Conservation (phyloP, 1,139 yeast species). For the Cylindricascospora bacillispora region DNA sequence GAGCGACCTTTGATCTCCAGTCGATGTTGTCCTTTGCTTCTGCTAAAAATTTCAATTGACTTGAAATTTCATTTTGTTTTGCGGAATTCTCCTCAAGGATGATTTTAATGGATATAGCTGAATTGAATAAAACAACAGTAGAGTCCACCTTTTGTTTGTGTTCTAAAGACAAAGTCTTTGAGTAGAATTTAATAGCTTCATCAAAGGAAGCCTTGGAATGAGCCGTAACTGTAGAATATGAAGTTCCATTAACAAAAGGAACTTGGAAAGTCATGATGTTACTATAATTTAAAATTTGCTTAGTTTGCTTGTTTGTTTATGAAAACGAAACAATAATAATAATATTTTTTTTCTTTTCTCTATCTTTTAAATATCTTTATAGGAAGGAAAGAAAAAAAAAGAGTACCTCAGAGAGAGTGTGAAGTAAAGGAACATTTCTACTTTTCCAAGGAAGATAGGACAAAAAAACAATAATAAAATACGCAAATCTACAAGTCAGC, state of each 20-base stretch:
- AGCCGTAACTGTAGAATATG: conserved; percentile 20
- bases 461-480: too few relatives aligned
- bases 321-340: conserved; percentile 3
- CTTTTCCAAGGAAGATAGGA: too few relatives aligned
- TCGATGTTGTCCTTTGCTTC: conserved; percentile 14
- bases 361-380: not conserved
- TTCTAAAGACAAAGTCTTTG: conserved; percentile 8
- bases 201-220: conserved; percentile 17
- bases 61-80: conserved; percentile 9
- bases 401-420: too few relatives aligned
- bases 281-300: not conserved
- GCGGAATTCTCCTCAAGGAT: conserved; percentile 11
- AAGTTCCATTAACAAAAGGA: conserved; percentile 26
- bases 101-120: conserved; percentile 13
- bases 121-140: conserved; percentile 11
- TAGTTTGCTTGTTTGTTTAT: conserved; percentile 1
- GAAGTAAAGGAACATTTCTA: too few relatives aligned
- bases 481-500: too few relatives aligned
- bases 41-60: conserved; percentile 8
- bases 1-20: conserved; percentile 28
- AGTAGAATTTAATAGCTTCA: conserved; percentile 20
- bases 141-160: conserved; percentile 3
- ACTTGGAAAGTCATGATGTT: conserved; percentile 15
- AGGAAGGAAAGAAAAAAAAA: not conserved
- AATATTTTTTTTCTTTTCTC: not conserved